A percentile compares a stretch with the other conserved stretches of the same genome.
Conservation (phyloP, 2,329 filamentous ascomycete species). For the Dactylellina parvicollis region DNA sequence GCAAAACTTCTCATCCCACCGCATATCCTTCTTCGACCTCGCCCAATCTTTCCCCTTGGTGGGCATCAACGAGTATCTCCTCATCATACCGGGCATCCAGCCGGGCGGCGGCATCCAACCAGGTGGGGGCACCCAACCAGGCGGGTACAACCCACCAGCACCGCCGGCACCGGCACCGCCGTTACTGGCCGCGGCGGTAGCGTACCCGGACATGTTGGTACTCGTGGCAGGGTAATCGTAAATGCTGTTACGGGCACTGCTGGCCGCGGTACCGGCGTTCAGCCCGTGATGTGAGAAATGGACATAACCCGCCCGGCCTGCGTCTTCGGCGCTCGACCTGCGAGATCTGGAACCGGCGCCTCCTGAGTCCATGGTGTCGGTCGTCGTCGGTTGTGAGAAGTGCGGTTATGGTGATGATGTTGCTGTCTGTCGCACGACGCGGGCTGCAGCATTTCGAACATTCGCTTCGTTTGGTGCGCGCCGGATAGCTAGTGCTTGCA, state of each 20-base stretch:
- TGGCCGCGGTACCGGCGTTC: conserved; percentile 21
- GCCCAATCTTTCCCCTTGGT: conserved; percentile 52
- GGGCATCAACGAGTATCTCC: conserved; percentile 49
- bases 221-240: conserved; percentile 38
- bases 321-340: conserved; percentile 27
- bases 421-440: too few species aligned
- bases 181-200: conserved; percentile 15
- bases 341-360: conserved; percentile 29
- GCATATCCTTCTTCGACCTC: conserved; percentile 52
- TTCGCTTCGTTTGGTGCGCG: background rate
- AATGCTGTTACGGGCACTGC: conserved; percentile 41
- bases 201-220: conserved; percentile 25
- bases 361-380: conserved; percentile 30
- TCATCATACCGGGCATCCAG: conserved; percentile 6
- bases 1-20: conserved; percentile 45
- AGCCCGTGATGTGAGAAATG: conserved; percentile 42
- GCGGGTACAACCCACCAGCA: background rate
- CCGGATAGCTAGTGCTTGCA: too few species aligned
- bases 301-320: conserved; percentile 31
- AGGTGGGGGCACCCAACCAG: too few species aligned
- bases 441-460: background rate
- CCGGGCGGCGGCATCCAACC: too few species aligned
- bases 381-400: too few species aligned
- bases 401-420: too few species aligned
- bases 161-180: background rate